Conservation (phyloP, 2,329 filamentous ascomycete genomes). For the Apiospora kogelbergensis region DNA sequence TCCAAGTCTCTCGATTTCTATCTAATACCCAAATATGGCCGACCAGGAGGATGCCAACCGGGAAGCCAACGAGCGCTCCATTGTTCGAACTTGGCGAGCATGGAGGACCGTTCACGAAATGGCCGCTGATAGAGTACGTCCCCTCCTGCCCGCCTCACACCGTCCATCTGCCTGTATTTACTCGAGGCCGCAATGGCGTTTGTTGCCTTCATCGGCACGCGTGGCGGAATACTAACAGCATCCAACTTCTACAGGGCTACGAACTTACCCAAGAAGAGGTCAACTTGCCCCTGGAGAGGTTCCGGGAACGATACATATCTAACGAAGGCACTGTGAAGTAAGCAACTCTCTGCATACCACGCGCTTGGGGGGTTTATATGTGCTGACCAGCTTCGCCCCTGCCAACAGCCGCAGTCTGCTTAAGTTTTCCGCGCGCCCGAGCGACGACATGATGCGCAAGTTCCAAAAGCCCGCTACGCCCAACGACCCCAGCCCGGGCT, state of each 20-base stretch:
- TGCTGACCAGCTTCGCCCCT: neutral
- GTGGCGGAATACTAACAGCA: neutral
- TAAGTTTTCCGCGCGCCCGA: slow-evolving; percentile 84
- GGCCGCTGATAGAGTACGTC: slow-evolving; percentile 80
- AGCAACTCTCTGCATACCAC: slow-evolving; percentile 28
- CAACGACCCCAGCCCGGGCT: slow-evolving; percentile 66
- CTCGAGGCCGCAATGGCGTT: neutral
- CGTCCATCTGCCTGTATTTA: neutral
- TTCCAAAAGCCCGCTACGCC: slow-evolving; percentile 73
- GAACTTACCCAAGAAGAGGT: slow-evolving; percentile 88
- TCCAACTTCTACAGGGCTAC: slow-evolving; percentile 71
- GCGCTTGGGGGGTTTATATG: neutral
- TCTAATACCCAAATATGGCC: slow-evolving; percentile 32
- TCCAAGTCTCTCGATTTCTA: neutral
- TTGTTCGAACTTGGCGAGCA: slow-evolving; percentile 82
- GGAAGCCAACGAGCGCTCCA: slow-evolving; percentile 49
- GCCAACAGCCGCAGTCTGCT: slow-evolving; percentile 72
- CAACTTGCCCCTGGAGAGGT: slow-evolving; percentile 80
- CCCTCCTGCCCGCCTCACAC: neutral
- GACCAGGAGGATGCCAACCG: slow-evolving; percentile 38
- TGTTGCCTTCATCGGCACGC: slow-evolving; percentile 15
- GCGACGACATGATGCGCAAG: slow-evolving; percentile 79
- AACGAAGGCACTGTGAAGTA: slow-evolving; percentile 76
- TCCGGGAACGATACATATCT: slow-evolving; percentile 70
- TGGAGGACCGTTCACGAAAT: slow-evolving; percentile 95